Evolutionary conservation across 129 eudicot species (phyloP).

Genomic region (Chrysanthemum makinoi): DNA sequence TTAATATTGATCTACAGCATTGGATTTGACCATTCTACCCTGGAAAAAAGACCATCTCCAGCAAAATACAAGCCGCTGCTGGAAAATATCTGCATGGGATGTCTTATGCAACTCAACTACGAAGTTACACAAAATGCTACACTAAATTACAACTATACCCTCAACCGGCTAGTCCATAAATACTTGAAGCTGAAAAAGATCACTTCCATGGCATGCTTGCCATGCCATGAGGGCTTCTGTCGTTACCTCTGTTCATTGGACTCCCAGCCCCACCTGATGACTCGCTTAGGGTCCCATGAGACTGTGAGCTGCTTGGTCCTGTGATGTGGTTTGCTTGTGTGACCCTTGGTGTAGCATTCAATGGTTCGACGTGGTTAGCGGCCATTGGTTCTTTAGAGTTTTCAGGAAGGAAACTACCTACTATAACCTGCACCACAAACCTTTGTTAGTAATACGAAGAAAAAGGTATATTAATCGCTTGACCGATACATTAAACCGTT

Average conservation of each 20-base stretch:
- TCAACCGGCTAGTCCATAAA: constrained; percentile 19
- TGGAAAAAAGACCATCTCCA: constrained; percentile 5
- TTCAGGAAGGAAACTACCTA: constrained; percentile 75
- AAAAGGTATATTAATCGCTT: not conserved
- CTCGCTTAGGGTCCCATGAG: constrained; percentile 76
- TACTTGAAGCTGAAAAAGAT: constrained; percentile 11
- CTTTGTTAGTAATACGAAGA: no score
- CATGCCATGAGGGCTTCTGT: constrained; percentile 56
- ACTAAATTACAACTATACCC: constrained; percentile 36
- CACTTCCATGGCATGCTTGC: constrained; percentile 85
- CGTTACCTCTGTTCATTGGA: constrained; percentile 56
- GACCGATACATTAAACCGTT: no score
- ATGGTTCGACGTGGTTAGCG: constrained; percentile 49
- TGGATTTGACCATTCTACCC: constrained; percentile 23
- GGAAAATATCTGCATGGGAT: constrained; percentile 3
- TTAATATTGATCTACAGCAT: constrained; percentile 1
- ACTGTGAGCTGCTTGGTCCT: constrained; percentile 72
- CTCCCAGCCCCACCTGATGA: constrained; percentile 83
- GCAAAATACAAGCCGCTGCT: constrained; percentile 17
- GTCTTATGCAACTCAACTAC: constrained; percentile 18
- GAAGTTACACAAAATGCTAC: constrained; percentile 29
- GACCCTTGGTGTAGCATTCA: constrained; percentile 36
- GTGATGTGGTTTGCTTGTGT: constrained; percentile 36
- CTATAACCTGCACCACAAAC: constrained; percentile 59
- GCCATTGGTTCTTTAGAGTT: constrained; percentile 40